phyloP scores from a whole-genome alignment of 345 rosid genomes.

The Camelina sativa region DNA sequence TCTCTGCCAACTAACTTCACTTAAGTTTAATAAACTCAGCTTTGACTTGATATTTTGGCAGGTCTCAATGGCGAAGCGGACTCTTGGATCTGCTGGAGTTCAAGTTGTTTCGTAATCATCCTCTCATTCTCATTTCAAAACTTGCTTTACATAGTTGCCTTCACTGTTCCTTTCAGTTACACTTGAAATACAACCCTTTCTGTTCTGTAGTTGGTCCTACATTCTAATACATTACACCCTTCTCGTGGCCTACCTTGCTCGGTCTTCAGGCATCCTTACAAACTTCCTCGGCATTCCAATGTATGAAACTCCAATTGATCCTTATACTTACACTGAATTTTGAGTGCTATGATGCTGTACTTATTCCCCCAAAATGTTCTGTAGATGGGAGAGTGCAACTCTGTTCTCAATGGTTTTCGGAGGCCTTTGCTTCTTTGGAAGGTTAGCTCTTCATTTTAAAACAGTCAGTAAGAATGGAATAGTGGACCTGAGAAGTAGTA shows the following conservation, averaged over 20 bases:
- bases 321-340: neutral
- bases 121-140: conserved; percentile 27
- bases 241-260: conserved; percentile 92
- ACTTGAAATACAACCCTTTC: conserved; percentile 5
- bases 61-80: conserved; percentile 96
- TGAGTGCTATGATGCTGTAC: conserved; percentile 24
- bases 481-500: conserved; percentile 10
- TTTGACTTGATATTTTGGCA: conserved; percentile 35
- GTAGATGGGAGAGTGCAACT: conserved; percentile 93
- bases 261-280: conserved; percentile 88
- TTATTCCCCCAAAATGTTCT: conserved; percentile 40
- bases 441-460: conserved; percentile 49
- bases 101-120: conserved; percentile 78
- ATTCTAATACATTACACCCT: conserved; percentile 88
- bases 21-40: neutral
- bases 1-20: neutral
- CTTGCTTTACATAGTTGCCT: neutral
- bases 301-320: conserved; percentile 50
- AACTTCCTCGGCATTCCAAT: conserved; percentile 75
- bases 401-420: conserved; percentile 76
- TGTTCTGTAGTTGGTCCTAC: conserved; percentile 86
- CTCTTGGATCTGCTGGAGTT: conserved; percentile 83
- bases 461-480: neutral
- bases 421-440: conserved; percentile 87
- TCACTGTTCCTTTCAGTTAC: conserved; percentile 16